phyloP scores from a whole-genome alignment of 768 basidiomycete genomes.

The Lyophyllum semitale region DNA sequence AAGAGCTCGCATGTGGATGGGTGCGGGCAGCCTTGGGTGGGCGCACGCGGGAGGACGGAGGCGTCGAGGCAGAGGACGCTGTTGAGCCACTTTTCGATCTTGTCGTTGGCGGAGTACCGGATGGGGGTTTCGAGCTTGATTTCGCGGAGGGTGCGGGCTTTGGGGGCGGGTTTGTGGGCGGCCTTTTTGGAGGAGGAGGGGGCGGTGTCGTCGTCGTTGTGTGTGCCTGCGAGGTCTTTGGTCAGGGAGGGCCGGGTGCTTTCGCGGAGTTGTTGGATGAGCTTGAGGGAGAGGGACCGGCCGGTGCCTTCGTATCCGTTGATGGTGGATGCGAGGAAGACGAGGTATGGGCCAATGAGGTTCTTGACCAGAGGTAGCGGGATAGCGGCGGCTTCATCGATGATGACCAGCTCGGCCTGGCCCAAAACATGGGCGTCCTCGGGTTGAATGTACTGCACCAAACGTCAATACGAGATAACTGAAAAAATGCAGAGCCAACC shows the following conservation, averaged over 20 bases:
- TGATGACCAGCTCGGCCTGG: conserved; percentile 95
- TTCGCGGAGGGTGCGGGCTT: conserved; percentile 82
- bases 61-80: conserved; percentile 89
- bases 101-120: conserved; percentile 84
- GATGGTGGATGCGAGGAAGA: conserved; percentile 99
- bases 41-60: conserved; percentile 49
- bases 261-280: conserved; percentile 95
- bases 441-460: conserved; percentile 89
- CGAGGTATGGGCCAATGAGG: conserved; percentile 93
- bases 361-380: conserved; percentile 94
- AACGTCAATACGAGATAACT: not conserved
- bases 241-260: conserved; percentile 79
- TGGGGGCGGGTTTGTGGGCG: conserved; percentile 53
- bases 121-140: conserved; percentile 96
- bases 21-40: conserved; percentile 83
- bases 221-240: conserved; percentile 50
- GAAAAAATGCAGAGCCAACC: conserved; percentile 10
- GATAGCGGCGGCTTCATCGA: conserved; percentile 98
- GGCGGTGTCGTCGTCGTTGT: conserved; percentile 38
- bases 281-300: conserved; percentile 96
- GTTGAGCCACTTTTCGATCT: conserved; percentile 95
- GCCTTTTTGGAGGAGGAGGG: conserved; percentile 52
- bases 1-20: conserved; percentile 93
- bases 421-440: conserved; percentile 97
- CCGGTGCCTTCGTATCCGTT: conserved; percentile 99